Evolutionary conservation across 2,329 filamentous ascomycete genomes (phyloP), one percentile per base, ranked within the genome.

Genomic region (Trichoderma simmonsii): DNA sequence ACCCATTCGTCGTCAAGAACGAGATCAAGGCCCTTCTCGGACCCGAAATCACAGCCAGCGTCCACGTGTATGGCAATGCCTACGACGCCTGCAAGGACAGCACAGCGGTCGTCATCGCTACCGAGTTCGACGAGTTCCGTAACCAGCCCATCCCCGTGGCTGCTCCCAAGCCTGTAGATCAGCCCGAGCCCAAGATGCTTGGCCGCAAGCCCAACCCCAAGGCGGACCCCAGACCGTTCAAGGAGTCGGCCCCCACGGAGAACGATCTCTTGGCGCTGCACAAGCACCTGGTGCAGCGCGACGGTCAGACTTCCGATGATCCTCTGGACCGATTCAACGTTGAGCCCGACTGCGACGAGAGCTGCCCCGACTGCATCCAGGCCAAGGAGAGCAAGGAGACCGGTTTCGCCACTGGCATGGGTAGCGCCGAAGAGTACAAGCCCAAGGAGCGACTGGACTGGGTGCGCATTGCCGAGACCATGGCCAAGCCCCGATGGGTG

Each of bases 61-160:
- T 88, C 61, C 80, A 79, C 14, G 83, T 88, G 36, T 86, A 87
- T 75, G 81, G 80, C 7, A 83, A 84, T 71, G 84, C 82, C 34
- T 85, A 88, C 73, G 82, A 84, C 48, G 87, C 86, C 24, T 88
- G 86, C 76, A 75, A 81, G 54, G 81, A 77, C 57, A 85, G 84
- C 77, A 83, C 86, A 57, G 86, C 86, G 48, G 79, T 88, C 57
- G 80, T 88, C 72, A 85, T 88, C 76, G 85, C 85, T n/a, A 88
- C 86, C 65, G 86, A 88, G 72, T 87, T 86, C 73, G 86, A 88
- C 76, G 86, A 88, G 81, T 88, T 88, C 79, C 83, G 83, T 67
- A 84, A 83, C 75, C 80, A 82, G 74, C 80, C 82, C 15, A 71
- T 79, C 36, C 76, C 81, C 32, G 74, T 75, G 71, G 76, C 80